Evolutionary conservation across 352 stramenopile genomes (phyloP).

Genomic region (Phytophthora macrochlamydospora): DNA sequence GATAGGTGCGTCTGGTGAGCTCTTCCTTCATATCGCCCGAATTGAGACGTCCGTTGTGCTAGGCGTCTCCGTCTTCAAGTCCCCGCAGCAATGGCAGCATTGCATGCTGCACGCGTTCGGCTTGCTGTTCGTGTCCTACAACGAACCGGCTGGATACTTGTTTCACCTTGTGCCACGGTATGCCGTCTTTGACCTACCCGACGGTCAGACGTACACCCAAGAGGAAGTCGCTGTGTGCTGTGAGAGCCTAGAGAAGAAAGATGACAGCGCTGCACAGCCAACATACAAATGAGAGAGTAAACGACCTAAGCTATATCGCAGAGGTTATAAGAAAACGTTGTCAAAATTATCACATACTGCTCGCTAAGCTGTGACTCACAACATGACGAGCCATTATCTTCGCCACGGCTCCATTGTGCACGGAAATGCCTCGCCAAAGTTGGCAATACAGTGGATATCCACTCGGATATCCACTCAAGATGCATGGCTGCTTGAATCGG

Average conservation of each 20-base stretch:
- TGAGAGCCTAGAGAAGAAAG: conserved; percentile 1
- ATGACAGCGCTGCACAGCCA: background rate
- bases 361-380: background rate
- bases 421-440: conserved; percentile 1
- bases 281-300: background rate
- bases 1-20: background rate
- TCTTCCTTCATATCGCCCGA: conserved; percentile 2
- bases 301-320: conserved; percentile 4
- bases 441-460: conserved; percentile 10
- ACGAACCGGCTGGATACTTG: conserved; percentile 7
- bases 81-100: conserved; percentile 11
- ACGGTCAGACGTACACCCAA: conserved; percentile 8
- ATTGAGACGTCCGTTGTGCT: conserved; percentile 7
- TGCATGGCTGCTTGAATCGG: conserved; percentile 13
- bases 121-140: conserved; percentile 9
- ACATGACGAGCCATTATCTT: conserved; percentile 1
- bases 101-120: conserved; percentile 22
- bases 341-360: background rate
- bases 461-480: background rate
- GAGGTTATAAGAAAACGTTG: background rate
- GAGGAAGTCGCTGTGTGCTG: conserved; percentile 9
- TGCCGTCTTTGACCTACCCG: conserved; percentile 4
- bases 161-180: conserved; percentile 3
- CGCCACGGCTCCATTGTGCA: background rate
- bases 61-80: conserved; percentile 16